Evolutionary conservation across 164 flowering plant genomes (phyloP).

Genomic region (Sedum album): DNA sequence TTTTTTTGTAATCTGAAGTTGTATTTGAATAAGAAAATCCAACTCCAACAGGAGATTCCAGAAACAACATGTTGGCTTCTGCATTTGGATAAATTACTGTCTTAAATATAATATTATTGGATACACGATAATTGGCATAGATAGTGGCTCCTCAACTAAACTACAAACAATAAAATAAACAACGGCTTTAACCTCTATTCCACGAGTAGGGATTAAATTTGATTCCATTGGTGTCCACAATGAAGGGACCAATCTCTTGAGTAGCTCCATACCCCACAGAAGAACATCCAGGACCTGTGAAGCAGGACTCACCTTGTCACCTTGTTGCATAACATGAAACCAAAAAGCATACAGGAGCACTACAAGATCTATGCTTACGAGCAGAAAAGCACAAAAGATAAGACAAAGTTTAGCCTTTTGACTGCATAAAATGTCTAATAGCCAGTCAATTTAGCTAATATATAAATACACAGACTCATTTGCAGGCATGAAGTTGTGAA

Average conservation of each 20-base stretch:
- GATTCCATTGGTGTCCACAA: conserved; percentile 57
- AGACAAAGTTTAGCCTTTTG: neutral
- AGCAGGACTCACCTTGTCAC: conserved; percentile 23
- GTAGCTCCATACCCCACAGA: conserved; percentile 99
- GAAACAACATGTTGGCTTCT: conserved; percentile 83
- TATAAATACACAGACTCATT: no score
- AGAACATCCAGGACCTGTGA: conserved; percentile 96
- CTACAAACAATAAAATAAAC: neutral
- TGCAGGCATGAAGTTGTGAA: no score
- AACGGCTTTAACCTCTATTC: conserved; percentile 29
- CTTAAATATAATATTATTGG: neutral
- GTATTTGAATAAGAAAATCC: conserved; percentile 86
- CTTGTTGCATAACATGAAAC: conserved; percentile 18
- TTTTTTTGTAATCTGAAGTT: conserved; percentile 45
- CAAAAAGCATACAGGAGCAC: neutral
- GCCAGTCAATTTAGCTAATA: neutral
- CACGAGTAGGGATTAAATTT: conserved; percentile 59
- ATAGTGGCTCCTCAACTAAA: neutral
- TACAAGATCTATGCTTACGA: neutral
- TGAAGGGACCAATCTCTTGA: conserved; percentile 91
- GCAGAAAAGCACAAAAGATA: neutral
- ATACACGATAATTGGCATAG: neutral
- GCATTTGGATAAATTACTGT: conserved; percentile 18
- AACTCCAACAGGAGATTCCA: conserved; percentile 93
- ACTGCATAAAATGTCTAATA: no score